phyloP scores from a whole-genome alignment of 768 basidiomycete genomes.

The Serendipita sp. region DNA sequence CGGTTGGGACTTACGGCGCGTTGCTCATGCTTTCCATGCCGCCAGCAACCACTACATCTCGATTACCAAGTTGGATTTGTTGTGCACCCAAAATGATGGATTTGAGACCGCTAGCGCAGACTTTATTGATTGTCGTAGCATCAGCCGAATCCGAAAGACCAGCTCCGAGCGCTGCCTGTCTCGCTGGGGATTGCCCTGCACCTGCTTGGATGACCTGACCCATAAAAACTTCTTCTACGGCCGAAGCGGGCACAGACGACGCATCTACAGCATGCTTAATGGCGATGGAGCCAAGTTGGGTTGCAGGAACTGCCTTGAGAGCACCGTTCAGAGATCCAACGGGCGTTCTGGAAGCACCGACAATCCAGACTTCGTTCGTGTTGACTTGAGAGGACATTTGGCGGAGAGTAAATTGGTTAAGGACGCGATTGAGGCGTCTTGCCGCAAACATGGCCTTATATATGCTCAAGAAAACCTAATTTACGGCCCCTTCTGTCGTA shows the following conservation, averaged over 20 bases:
- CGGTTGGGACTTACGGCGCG: conserved; percentile 60
- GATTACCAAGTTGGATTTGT: conserved; percentile 73
- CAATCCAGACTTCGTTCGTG: conserved; percentile 77
- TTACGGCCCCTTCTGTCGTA: neutral
- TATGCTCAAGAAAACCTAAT: neutral
- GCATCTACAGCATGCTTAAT: conserved; percentile 81
- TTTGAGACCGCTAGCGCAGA: conserved; percentile 96
- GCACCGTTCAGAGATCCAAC: conserved; percentile 84
- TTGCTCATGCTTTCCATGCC: conserved; percentile 99
- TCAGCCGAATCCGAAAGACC: conserved; percentile 76
- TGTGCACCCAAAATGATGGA: conserved; percentile 89
- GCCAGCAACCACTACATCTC: conserved; percentile 77
- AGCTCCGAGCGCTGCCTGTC: conserved; percentile 87
- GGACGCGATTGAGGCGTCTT: conserved; percentile 10
- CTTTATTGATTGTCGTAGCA: conserved; percentile 99
- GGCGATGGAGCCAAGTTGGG: conserved; percentile 77
- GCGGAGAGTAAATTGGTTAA: conserved; percentile 14
- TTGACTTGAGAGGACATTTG: conserved; percentile 12
- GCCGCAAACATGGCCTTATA: conserved; percentile 10
- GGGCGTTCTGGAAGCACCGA: conserved; percentile 85
- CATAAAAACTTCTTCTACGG: conserved; percentile 92
- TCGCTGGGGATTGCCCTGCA: conserved; percentile 94
- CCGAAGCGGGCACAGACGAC: conserved; percentile 60
- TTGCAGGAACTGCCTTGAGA: conserved; percentile 76
- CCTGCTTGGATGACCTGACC: conserved; percentile 97